phyloP scores from a whole-genome alignment of 495 filamentous ascomycete genomes.

The Endocarpon pusillum region DNA sequence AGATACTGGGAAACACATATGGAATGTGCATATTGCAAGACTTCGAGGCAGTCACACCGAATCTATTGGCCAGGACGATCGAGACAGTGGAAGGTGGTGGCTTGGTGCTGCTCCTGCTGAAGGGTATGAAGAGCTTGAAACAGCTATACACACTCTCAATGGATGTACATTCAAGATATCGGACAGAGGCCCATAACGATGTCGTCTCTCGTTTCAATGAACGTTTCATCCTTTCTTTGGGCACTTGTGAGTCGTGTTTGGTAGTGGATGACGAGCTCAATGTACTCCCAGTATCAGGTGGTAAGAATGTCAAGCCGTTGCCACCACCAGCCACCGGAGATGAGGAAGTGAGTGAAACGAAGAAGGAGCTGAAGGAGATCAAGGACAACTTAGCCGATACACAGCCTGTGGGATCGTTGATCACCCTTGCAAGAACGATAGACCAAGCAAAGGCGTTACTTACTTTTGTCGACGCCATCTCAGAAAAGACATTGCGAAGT shows the following conservation, averaged over 20 bases:
- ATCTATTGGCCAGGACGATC: conserved; percentile 82
- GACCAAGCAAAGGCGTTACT: conserved; percentile 92
- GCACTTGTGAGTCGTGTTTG: conserved; percentile 83
- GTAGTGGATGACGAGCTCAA: conserved; percentile 98
- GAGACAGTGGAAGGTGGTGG: conserved; percentile 97
- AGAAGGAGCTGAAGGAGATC: conserved; percentile 66
- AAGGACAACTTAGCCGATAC: conserved; percentile 76
- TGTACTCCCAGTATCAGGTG: conserved; percentile 91
- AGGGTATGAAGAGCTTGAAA: conserved; percentile 93
- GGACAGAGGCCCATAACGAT: conserved; percentile 92
- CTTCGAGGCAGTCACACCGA: conserved; percentile 95
- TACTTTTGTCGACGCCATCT: conserved; percentile 90
- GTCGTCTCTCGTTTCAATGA: conserved; percentile 96
- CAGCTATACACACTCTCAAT: conserved; percentile 95
- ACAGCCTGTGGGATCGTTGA: conserved; percentile 67
- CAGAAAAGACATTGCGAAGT: conserved; percentile 84
- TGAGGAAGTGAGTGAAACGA: conserved; percentile 42
- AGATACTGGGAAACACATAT: conserved; percentile 95
- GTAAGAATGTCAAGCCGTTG: conserved; percentile 74
- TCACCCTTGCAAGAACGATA: conserved; percentile 71
- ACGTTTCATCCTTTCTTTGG: conserved; percentile 87
- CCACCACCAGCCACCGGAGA: conserved; percentile 52
- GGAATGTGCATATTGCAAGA: conserved; percentile 98
- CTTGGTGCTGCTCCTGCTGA: conserved; percentile 73
- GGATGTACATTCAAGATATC: conserved; percentile 93